A percentile compares a stretch with the other conserved stretches of the same genome.
These are phyloP conservation scores for Cynanchum wilfordii DNA, from an alignment of 257 asterid species.

Conservation along the genomic window DNA sequence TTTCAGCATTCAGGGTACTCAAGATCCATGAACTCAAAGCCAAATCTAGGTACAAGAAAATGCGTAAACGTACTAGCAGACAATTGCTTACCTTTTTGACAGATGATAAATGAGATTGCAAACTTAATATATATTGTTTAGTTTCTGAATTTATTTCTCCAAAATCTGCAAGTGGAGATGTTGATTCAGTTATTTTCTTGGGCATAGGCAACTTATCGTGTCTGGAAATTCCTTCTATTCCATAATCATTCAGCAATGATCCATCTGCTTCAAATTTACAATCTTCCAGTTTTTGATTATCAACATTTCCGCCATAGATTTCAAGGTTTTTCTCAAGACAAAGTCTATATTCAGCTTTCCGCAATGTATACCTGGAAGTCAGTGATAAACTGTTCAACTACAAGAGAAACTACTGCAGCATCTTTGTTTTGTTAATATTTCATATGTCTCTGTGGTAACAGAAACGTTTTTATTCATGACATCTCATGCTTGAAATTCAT, in stretches of 20 bases:
- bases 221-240: conserved; percentile 20
- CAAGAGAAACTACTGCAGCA: not conserved
- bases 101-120: conserved; percentile 61
- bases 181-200: conserved; percentile 37
- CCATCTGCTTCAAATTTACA: conserved; percentile 33
- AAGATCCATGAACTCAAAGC: not conserved
- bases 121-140: conserved; percentile 50
- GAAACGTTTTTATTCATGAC: not conserved
- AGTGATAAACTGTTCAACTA: not conserved
- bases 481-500: not conserved
- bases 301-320: conserved; percentile 41
- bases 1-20: not conserved
- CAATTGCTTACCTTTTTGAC: conserved; percentile 51
- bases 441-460: not conserved
- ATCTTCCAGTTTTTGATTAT: conserved; percentile 37
- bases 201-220: conserved; percentile 34
- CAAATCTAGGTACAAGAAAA: not conserved
- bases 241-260: conserved; percentile 24
- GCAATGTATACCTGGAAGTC: conserved; percentile 67
- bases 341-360: conserved; percentile 93
- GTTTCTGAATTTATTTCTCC: conserved; percentile 84
- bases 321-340: conserved; percentile 86
- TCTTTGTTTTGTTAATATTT: not conserved
- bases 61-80: too few species aligned
- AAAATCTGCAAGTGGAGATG: conserved; percentile 45